These are phyloP conservation scores for Amanita phalloides DNA, from an alignment of 768 basidiomycete species.

Conservation along the genomic window DNA sequence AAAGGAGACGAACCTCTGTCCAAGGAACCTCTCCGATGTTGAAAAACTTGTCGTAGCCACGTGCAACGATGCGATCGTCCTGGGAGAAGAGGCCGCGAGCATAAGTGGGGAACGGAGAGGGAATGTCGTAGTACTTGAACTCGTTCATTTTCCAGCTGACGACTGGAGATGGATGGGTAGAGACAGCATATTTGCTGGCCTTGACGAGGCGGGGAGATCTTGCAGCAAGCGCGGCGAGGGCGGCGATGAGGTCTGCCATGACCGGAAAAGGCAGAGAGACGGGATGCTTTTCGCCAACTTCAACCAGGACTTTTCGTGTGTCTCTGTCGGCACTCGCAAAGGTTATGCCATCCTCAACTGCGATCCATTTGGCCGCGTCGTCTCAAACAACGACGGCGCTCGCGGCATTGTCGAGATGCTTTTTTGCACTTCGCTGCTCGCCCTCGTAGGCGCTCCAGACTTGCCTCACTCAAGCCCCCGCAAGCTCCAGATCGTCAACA, in stretches of 20 bases:
- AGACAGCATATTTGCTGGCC: slow-evolving; percentile 43
- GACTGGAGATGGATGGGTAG: slow-evolving; percentile 43
- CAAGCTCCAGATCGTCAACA: slow-evolving; percentile 96
- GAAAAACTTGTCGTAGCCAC: slow-evolving; percentile 99
- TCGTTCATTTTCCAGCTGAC: slow-evolving; percentile 98
- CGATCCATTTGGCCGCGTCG: slow-evolving; percentile 94
- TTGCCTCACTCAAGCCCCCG: slow-evolving; percentile 84
- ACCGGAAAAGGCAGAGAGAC: slow-evolving; percentile 15
- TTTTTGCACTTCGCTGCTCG: slow-evolving; percentile 97
- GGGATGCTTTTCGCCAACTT: slow-evolving; percentile 82
- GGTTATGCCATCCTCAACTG: slow-evolving; percentile 98
- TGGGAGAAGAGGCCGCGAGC: slow-evolving; percentile 83
- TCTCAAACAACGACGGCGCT: slow-evolving; percentile 90
- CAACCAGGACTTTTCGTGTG: slow-evolving; percentile 97
- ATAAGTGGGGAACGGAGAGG: slow-evolving; percentile 90
- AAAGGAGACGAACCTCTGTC: slow-evolving; percentile 51
- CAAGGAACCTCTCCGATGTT: slow-evolving; percentile 95
- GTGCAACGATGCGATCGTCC: slow-evolving; percentile 62
- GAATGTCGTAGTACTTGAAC: slow-evolving; percentile 84
- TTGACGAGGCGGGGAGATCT: slow-evolving; percentile 56
- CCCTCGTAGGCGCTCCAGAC: slow-evolving; percentile 92
- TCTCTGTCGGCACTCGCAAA: slow-evolving; percentile 89
- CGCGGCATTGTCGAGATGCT: slow-evolving; percentile 98
- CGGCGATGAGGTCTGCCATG: slow-evolving; percentile 44
- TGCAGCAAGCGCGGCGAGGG: slow-evolving; percentile 40